Evolutionary conservation across 176 grass and related monocot genomes (phyloP), one percentile per base, ranked within the genome.

Genomic region (Chloris gayana): DNA sequence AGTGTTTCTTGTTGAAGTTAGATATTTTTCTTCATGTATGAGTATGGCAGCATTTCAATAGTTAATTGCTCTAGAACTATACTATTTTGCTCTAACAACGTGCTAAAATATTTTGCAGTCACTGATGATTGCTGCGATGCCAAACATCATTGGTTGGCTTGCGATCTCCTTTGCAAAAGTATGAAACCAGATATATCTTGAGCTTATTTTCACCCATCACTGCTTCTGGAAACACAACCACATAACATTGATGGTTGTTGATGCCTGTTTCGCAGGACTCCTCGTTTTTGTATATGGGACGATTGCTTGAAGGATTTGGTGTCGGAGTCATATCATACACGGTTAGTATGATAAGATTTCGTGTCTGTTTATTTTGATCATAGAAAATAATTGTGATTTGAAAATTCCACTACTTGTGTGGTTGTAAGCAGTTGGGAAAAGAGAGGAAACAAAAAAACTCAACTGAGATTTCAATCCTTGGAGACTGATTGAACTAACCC

Each of bases 121-220:
- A 0, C 63, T 98, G 49, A 98, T 98, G 92, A 92, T 98, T 69
- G 92, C 95, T 18, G 91, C 95, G 2, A 66, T 98, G 69, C 95
- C 95, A 0, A 98, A 98, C 62, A 87, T 94, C 57, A 90, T 98
- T 72, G 95, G 95, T 13, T 98, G 95, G 95, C 86, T 98, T 31
- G 92, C 92, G 12, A 98, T 98, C 74, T 98, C 95, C 50, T 93
- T 98, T 4, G 95, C 95, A 5, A 87, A 91, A 80, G 95, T 98
- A 78, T 11, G 88, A 65, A 3, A 21, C 46, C 59, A 14, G 32
- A 46, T 63, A 19, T 34, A 21, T 89, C 0, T 31, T 31, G 29
- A 77, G 25, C 29, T 49, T 77, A 17, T 79, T 73, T 67, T 54
- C n/a, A 17, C 8, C 12, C 3, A 47, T 77, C 71, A 13, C 41